Conservation (phyloP, 176 grass and related monocot genomes). For the Oryza meridionalis region DNA sequence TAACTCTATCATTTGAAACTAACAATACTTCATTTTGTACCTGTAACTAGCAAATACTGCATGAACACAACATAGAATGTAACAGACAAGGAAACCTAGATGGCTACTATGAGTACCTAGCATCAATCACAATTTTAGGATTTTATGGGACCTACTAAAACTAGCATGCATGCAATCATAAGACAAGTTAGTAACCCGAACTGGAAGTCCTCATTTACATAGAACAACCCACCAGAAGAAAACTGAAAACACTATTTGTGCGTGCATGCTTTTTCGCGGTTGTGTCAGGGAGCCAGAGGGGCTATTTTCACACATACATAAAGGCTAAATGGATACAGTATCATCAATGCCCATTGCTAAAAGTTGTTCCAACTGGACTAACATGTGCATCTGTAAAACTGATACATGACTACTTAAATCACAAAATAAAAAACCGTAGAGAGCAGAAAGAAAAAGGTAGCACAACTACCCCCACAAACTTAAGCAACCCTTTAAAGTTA, state of each 20-base stretch:
- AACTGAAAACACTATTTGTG: background rate
- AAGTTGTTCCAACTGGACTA: constrained; percentile 7
- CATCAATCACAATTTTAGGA: background rate
- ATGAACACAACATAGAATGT: constrained; percentile 11
- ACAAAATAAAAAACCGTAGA: background rate
- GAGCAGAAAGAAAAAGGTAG: background rate
- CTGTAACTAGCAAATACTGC: background rate
- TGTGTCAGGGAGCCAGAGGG: background rate
- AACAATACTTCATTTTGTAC: background rate
- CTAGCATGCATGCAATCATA: constrained; percentile 11
- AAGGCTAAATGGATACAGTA: background rate
- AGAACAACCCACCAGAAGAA: background rate
- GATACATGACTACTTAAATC: background rate
- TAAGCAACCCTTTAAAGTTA: constrained; percentile 4
- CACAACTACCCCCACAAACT: background rate
- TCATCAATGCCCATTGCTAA: background rate
- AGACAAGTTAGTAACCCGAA: background rate
- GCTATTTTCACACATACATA: background rate
- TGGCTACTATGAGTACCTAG: background rate
- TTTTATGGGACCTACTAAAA: constrained; percentile 10
- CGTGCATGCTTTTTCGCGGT: background rate
- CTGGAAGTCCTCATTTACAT: background rate
- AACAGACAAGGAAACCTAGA: constrained; percentile 6
- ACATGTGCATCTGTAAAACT: constrained; percentile 1
- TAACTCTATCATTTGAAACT: constrained; percentile 14